Percentiles rank a stretch among this genome's conserved stretches.
Conservation (phyloP, 495 filamentous ascomycete genomes). For the Jackrogersella minutella region DNA sequence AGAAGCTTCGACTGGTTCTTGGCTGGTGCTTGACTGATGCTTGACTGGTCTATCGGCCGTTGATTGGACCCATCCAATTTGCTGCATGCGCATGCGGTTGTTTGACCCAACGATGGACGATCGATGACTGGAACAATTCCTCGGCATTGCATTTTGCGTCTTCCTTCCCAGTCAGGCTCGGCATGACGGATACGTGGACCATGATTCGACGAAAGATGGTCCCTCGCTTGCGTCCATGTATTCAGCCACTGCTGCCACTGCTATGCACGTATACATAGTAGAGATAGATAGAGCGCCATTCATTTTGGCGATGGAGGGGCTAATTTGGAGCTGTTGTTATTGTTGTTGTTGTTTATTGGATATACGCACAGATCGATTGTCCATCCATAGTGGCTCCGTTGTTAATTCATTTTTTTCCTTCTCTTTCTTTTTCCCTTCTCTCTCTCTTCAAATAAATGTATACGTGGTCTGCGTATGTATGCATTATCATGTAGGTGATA, state of each 20-base stretch:
- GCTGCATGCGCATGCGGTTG: conserved; percentile 35
- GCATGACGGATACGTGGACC: conserved; percentile 30
- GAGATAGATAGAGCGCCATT: conserved; percentile 19
- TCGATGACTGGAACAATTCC: conserved; percentile 21
- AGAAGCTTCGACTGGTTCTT: conserved; percentile 29
- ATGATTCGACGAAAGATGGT: conserved; percentile 34
- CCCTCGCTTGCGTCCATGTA: conserved; percentile 24
- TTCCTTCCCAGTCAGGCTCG: conserved; percentile 40
- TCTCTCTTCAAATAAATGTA: conserved; percentile 11
- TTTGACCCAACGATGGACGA: conserved; percentile 23
- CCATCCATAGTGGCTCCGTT: conserved; percentile 30
- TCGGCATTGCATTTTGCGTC: conserved; percentile 36
- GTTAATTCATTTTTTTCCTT: neutral
- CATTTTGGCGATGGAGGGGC: conserved; percentile 20
- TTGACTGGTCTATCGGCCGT: conserved; percentile 3
- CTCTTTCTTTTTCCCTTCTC: no score
- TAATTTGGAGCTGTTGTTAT: conserved; percentile 33
- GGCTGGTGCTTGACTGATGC: neutral
- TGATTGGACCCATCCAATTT: conserved; percentile 33
- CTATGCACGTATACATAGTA: conserved; percentile 35
- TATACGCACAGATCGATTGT: conserved; percentile 32
- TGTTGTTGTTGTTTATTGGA: conserved; percentile 29
- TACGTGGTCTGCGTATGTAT: no score
- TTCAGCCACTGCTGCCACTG: conserved; percentile 36
- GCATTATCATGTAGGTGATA: no score